phyloP scores from a whole-genome alignment of 1,284 basidiomycete species.

The Marasmius oreades region DNA sequence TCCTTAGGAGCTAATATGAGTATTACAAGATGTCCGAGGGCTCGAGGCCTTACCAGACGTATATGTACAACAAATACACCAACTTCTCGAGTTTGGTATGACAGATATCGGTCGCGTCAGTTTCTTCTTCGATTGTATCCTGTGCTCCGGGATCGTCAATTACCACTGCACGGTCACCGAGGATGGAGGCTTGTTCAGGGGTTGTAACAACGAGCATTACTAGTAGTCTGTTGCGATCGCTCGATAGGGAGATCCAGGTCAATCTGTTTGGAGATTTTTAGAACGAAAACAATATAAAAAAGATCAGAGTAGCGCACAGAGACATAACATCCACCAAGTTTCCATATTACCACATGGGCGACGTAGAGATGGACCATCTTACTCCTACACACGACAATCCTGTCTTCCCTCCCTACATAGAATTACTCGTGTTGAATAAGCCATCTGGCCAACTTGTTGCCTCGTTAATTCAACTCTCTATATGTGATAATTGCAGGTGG shows the following conservation, averaged over 20 bases:
- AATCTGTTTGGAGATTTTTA: slow-evolving; percentile 31
- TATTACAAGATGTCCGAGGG: background rate
- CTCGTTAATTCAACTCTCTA: slow-evolving; percentile 31
- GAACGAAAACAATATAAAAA: slow-evolving; percentile 4
- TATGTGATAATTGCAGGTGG: slow-evolving; percentile 33
- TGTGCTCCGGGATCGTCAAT: slow-evolving; percentile 25
- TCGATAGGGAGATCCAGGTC: slow-evolving; percentile 50
- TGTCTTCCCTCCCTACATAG: slow-evolving; percentile 30
- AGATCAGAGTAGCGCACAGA: slow-evolving; percentile 30
- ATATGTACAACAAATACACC: slow-evolving; percentile 50
- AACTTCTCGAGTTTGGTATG: slow-evolving; percentile 30
- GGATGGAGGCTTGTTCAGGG: slow-evolving; percentile 25
- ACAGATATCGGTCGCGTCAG: slow-evolving; percentile 26
- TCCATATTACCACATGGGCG: slow-evolving; percentile 44
- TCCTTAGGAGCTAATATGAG: slow-evolving; percentile 29
- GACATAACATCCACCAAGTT: slow-evolving; percentile 52
- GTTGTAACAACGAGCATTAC: slow-evolving; percentile 41
- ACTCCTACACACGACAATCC: slow-evolving; percentile 45
- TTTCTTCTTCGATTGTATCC: slow-evolving; percentile 27
- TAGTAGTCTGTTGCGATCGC: slow-evolving; percentile 46
- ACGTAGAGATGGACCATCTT: slow-evolving; percentile 42
- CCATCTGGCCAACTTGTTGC: slow-evolving; percentile 44
- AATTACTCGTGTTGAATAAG: slow-evolving; percentile 35
- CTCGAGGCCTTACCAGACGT: slow-evolving; percentile 40
- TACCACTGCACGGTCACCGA: slow-evolving; percentile 30